Evolutionary conservation across 2,329 filamentous ascomycete species (phyloP).

Genomic region (Trichoderma sp.): DNA sequence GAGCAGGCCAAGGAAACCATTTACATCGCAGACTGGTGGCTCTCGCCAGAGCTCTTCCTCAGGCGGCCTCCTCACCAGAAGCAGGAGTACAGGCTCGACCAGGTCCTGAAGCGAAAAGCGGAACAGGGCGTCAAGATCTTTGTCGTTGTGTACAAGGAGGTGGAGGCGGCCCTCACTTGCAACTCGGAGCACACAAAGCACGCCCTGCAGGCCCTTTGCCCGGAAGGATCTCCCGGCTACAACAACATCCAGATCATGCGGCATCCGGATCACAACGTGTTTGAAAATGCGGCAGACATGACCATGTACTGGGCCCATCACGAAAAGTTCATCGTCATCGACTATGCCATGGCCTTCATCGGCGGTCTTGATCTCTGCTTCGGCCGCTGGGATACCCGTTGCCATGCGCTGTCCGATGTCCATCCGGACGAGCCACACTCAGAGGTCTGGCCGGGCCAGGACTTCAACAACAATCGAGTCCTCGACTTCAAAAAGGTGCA

Average conservation of each 20-base stretch:
- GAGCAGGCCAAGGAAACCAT: slow-evolving; percentile 89
- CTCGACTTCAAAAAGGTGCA: slow-evolving; percentile 92
- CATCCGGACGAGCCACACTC: slow-evolving; percentile 80
- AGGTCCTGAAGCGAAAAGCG: slow-evolving; percentile 82
- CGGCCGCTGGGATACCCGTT: slow-evolving; percentile 86
- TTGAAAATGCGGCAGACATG: slow-evolving; percentile 93
- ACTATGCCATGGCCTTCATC: slow-evolving; percentile 88
- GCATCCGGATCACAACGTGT: slow-evolving; percentile 92
- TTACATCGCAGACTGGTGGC: slow-evolving; percentile 97
- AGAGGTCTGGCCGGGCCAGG: slow-evolving; percentile 92
- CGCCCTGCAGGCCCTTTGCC: slow-evolving; percentile 76
- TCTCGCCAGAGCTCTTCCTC: slow-evolving; percentile 85
- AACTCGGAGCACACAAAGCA: slow-evolving; percentile 94
- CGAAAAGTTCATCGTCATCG: slow-evolving; percentile 95
- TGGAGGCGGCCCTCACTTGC: slow-evolving; percentile 79
- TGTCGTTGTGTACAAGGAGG: slow-evolving; percentile 89
- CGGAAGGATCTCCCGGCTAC: slow-evolving; percentile 76
- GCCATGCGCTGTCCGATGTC: slow-evolving; percentile 83
- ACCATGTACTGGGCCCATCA: slow-evolving; percentile 98
- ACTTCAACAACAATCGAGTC: slow-evolving; percentile 96
- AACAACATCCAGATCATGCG: slow-evolving; percentile 89
- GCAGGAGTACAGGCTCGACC: slow-evolving; percentile 85
- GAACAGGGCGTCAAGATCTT: slow-evolving; percentile 95
- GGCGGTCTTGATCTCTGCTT: slow-evolving; percentile 95
- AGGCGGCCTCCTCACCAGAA: slow-evolving; percentile 79